These are phyloP conservation scores for Geotrichum australiense DNA, from an alignment of 1,139 yeast species.

Conservation along the genomic window DNA sequence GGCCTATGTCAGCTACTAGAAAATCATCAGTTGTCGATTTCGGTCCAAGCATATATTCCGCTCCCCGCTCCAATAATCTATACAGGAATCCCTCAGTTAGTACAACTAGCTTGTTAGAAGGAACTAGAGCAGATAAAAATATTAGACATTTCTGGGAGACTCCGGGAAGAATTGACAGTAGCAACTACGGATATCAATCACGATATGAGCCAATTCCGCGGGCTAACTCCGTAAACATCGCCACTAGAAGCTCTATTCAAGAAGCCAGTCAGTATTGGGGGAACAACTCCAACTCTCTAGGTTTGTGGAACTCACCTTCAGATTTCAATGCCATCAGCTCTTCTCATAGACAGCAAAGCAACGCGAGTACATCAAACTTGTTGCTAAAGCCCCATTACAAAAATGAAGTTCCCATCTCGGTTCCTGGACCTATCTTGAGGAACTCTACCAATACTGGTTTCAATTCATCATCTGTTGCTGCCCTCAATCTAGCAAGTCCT, in stretches of 20 bases:
- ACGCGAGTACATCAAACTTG: neutral
- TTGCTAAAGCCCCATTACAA: neutral
- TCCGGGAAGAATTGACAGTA: too few relatives aligned
- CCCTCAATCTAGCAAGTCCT: neutral
- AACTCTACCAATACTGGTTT: too few relatives aligned
- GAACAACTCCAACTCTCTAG: neutral
- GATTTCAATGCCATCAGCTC: neutral
- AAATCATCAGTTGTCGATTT: neutral
- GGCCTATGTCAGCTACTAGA: neutral
- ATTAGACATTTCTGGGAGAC: constrained; percentile 1
- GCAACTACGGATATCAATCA: neutral
- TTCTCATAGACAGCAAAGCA: neutral
- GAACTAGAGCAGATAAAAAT: neutral
- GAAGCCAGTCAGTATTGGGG: neutral
- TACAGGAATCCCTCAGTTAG: constrained; percentile 3
- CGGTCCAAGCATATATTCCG: neutral
- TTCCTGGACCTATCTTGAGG: too few relatives aligned
- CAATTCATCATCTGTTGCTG: constrained; percentile 4
- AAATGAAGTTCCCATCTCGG: too few relatives aligned
- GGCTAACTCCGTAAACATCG: constrained; percentile 1
- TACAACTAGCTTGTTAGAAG: constrained; percentile 1
- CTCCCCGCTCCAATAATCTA: neutral
- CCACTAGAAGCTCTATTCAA: neutral
- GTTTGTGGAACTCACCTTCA: constrained; percentile 3
- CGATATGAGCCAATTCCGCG: constrained; percentile 1